Evolutionary conservation across 495 filamentous ascomycete species (phyloP), one percentile per base, ranked within the genome.

Genomic region (Neurospora sp.): DNA sequence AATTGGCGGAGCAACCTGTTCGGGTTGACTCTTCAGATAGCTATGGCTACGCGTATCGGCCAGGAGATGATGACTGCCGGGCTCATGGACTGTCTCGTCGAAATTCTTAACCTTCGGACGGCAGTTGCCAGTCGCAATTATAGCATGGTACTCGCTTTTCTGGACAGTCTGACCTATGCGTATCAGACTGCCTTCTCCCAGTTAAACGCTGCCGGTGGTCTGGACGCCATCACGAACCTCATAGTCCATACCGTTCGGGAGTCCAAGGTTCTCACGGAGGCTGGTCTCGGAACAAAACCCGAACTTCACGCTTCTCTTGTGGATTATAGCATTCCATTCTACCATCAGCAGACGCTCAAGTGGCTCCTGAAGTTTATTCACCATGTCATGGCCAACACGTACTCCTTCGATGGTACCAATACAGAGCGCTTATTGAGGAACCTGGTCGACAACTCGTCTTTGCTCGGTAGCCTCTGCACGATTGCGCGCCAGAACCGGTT

Each of bases 331-430:
- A 94, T 98, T 72, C 93, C 94, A 0, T 97, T 91, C 79, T 92
- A 93, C 79, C 92, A 96, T 73, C 96, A 98, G 78, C 92, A 97
- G 81, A 93, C 92, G 9, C 86, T 98, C 18, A 94, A 95, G 74
- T 94, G 92, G 89, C 87, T 98, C 69, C 93, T 98, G 83, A 97
- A 96, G 79, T 97, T 98, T 78, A 92, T 97, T 77, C 93, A 96
- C 76, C 94, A 98, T 80, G 90, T 97, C 85, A 95, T 98, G 92
- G 87, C 91, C 11, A 91, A 94, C 80, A 90, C 88, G 42, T 85
- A 82, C 71, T 79, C 82, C 3, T 84, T 82, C 46, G 91, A 91
- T 72, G 93, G 92, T 71, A 66, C 54, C 14, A 94, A 93, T 73
- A 92, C 93, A 71, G 96, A 98, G 78, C 91, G 96, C 40, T 82